Conservation (phyloP, 2,329 filamentous ascomycete species). For the Fusarium neocosmosporiellum region DNA sequence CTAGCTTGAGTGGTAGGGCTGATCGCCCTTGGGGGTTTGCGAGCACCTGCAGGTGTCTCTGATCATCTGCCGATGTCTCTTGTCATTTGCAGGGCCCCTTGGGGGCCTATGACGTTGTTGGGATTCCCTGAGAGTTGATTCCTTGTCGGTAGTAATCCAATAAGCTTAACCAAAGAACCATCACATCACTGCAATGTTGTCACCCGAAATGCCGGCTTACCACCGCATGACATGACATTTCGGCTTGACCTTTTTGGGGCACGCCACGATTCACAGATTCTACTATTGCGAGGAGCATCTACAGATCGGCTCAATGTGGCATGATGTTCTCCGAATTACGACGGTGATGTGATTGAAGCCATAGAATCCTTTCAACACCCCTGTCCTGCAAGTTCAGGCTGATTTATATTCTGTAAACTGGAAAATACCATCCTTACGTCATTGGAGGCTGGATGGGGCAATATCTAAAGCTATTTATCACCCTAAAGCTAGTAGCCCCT, state of each 20-base stretch:
- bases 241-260: neutral
- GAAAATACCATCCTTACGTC: neutral
- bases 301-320: neutral
- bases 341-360: neutral
- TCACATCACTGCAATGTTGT: neutral
- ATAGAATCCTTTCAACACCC: neutral
- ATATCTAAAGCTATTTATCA: neutral
- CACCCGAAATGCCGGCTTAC: neutral
- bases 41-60: neutral
- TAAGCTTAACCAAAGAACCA: neutral
- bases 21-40: neutral
- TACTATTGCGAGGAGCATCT: neutral
- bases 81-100: neutral
- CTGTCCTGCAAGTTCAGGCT: neutral
- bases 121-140: neutral
- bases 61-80: neutral
- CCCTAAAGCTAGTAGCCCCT: neutral
- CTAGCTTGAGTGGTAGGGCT: neutral
- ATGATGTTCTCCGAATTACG: neutral
- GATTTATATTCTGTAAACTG: neutral
- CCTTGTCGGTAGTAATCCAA: neutral
- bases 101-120: neutral
- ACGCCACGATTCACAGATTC: neutral
- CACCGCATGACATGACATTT: neutral
- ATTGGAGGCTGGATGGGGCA: neutral